These are phyloP conservation scores for Lantana camara DNA, from an alignment of 257 asterid species.

Conservation along the genomic window DNA sequence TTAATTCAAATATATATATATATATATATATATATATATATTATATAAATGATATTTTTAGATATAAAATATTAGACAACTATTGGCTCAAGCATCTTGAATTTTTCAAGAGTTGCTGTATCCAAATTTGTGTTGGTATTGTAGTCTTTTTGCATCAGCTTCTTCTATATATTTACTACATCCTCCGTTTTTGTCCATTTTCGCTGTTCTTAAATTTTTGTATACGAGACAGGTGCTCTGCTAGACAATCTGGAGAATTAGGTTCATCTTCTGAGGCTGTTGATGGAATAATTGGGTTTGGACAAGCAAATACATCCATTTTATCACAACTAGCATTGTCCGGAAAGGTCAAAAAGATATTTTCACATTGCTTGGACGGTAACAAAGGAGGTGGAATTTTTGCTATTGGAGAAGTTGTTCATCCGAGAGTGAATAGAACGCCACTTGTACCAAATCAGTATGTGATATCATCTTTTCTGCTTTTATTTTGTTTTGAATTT, in stretches of 20 bases:
- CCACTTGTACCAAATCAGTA: conserved; percentile 80
- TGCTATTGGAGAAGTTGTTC: conserved; percentile 88
- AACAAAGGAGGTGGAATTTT: conserved; percentile 90
- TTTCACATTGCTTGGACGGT: conserved; percentile 96
- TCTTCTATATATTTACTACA: conserved; percentile 9
- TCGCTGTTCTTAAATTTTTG: conserved; percentile 13
- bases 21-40: background rate
- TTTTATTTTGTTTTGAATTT: too few species aligned
- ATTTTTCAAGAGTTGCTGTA: too few species aligned
- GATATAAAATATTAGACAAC: too few species aligned
- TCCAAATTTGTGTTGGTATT: too few species aligned
- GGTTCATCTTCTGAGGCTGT: conserved; percentile 87
- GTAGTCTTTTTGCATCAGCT: conserved; percentile 1
- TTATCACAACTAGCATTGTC: conserved; percentile 90
- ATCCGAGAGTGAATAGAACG: conserved; percentile 78
- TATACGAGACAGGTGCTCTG: conserved; percentile 74
- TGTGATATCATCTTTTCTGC: conserved; percentile 29
- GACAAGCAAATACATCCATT: conserved; percentile 91
- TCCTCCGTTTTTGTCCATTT: background rate
- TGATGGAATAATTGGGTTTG: conserved; percentile 96
- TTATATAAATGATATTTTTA: background rate
- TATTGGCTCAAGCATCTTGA: too few species aligned
- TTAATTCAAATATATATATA: background rate
- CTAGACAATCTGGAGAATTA: conserved; percentile 84
- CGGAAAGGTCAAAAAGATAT: conserved; percentile 71